These are phyloP conservation scores for Nakazawaea laoshanensis DNA, from an alignment of 805 yeast genomes.

Conservation along the genomic window DNA sequence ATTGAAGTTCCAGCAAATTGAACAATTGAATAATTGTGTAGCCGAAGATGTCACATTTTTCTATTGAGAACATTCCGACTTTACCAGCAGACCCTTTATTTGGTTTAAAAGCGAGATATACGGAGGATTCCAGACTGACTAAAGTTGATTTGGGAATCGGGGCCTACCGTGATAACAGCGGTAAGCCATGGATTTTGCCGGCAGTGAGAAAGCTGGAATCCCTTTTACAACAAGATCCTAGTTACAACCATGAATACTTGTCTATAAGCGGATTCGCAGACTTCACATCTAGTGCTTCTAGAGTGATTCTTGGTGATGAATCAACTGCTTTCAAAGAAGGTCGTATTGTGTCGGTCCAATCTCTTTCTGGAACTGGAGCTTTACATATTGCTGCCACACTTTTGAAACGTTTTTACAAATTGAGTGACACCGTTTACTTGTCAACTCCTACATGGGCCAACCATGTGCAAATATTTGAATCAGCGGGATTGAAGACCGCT, in stretches of 20 bases:
- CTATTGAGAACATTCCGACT: slow-evolving; percentile 33
- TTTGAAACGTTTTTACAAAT: slow-evolving; percentile 40
- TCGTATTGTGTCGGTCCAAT: slow-evolving; percentile 58
- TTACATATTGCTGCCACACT: slow-evolving; percentile 79
- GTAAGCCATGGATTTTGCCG: slow-evolving; percentile 67
- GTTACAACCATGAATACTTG: slow-evolving; percentile 79
- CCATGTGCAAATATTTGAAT: slow-evolving; percentile 75
- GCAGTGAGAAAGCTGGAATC: slow-evolving; percentile 65
- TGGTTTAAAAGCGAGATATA: slow-evolving; percentile 63
- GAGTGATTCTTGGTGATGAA: slow-evolving; percentile 59
- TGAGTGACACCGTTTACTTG: slow-evolving; percentile 43
- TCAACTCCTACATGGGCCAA: slow-evolving; percentile 98
- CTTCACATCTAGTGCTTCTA: slow-evolving; percentile 64
- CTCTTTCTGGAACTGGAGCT: slow-evolving; percentile 87
- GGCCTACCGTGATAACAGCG: slow-evolving; percentile 61
- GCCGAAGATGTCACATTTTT: slow-evolving; percentile 4
- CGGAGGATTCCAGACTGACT: slow-evolving; percentile 44
- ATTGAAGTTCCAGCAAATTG: neutral
- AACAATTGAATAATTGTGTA: neutral
- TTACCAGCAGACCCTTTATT: slow-evolving; percentile 86
- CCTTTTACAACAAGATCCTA: slow-evolving; percentile 46
- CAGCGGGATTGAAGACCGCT: slow-evolving; percentile 57
- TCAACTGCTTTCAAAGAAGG: slow-evolving; percentile 41
- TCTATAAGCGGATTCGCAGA: slow-evolving; percentile 71
- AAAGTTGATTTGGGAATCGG: slow-evolving; percentile 89